Conservation (phyloP, 768 basidiomycete species). For the Hygrophoropsis aurantiaca region DNA sequence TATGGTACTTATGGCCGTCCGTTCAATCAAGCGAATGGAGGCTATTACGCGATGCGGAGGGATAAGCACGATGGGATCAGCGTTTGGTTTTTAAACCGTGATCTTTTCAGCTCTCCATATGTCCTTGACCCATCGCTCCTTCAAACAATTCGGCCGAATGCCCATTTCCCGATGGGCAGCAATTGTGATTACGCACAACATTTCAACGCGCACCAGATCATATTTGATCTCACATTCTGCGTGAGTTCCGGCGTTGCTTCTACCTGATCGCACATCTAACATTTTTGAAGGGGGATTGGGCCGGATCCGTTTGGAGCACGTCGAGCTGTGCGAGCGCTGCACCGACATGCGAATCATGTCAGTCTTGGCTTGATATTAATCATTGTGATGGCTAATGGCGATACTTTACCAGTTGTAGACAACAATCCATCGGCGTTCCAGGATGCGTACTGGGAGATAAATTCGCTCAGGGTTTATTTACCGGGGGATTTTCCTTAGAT, state of each 20-base stretch:
- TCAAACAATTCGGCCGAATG: constrained; percentile 34
- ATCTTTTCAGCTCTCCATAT: constrained; percentile 38
- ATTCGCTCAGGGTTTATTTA: constrained; percentile 54
- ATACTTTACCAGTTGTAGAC: constrained; percentile 46
- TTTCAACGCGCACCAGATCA: constrained; percentile 51
- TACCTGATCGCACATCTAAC: not conserved
- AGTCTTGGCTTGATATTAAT: constrained; percentile 19
- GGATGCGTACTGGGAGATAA: constrained; percentile 72
- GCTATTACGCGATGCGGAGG: constrained; percentile 57
- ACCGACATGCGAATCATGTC: constrained; percentile 43
- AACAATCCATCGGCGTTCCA: constrained; percentile 56
- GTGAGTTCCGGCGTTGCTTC: constrained; percentile 37
- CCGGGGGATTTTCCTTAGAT: too few relatives aligned
- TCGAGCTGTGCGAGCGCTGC: constrained; percentile 40
- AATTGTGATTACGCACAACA: constrained; percentile 52
- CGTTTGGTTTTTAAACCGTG: constrained; percentile 61
- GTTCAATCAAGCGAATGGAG: constrained; percentile 57
- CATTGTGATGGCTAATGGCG: not conserved
- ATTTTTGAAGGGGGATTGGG: constrained; percentile 50
- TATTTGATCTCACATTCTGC: constrained; percentile 65
- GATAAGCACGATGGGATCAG: constrained; percentile 42
- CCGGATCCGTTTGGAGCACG: constrained; percentile 39
- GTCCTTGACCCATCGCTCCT: not conserved
- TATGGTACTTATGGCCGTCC: constrained; percentile 42
- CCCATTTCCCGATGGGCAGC: constrained; percentile 43